Evolutionary conservation across 345 rosid genomes (phyloP), one percentile per base, ranked within the genome.

Genomic region (Lepidium didymum): DNA sequence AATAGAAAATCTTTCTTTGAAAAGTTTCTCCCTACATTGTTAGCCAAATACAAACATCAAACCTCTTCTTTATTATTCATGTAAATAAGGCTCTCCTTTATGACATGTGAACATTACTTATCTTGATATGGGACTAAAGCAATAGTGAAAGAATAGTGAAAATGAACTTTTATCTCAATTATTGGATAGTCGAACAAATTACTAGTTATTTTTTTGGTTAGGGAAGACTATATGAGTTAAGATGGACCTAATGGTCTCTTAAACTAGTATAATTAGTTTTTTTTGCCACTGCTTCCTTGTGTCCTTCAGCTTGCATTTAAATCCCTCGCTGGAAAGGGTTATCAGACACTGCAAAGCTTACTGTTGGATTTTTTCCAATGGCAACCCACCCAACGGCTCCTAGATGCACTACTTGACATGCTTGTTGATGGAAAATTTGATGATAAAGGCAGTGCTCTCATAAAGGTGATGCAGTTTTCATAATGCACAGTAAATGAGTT

Each of bases 361-460:
- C 80, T 93, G 57, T 79, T 93, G 75, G 97, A 87, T 65, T 86
- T 88, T 63, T 93, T 86, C 76, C 90, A 85, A 53, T 85, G 89
- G 86, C 70, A 56, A 76, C 98, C 96, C 50, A 83, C 87, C 74
- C 90, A 85, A 82, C 83, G 77, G 63, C 94, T 93, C 78, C 69
- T 90, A 59, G 83, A 78, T 72, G 87, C 96, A 62, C 86, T 93
- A 45, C 96, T 93, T 75, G 97, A 90, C 78, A 93, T 93, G 98
- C 97, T 93, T 72, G 98, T 90, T 66, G 98, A 93, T 81, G 97
- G 98, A 35, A 87, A 73, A 63, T 92, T 90, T 79, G 97, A 90
- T 73, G 56, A 80, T 54, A 83, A 83, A 46, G 79, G 83, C 72
- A 84, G 73, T 70, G 86, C 82, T 61, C 84, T 81, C 47, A 79